Base-by-base conservation (phyloP, 1,139 yeast genomes). In the Kodamaea suecica region DNA sequence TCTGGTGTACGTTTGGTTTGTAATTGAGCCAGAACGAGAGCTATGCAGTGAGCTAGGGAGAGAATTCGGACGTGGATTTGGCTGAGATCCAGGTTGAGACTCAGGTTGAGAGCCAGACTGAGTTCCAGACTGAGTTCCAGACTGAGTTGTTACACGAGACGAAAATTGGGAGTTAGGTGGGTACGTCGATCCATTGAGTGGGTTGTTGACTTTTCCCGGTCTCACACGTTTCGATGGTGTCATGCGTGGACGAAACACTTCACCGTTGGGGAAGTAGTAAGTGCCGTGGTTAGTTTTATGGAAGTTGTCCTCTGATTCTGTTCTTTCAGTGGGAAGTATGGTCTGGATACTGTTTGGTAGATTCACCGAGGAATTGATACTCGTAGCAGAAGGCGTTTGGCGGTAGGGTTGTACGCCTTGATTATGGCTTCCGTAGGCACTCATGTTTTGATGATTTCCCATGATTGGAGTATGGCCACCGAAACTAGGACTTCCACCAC, bases 251-350 rank as follows among this genome's bases (percentile, higher is more conserved):
- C 73, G 55, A 48, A 74, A 75, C 4, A 73, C 63, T 47, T 74
- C 80, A 33, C 80, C 80, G 48, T 75, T 74, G 9, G 80, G 79
- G 46, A 74, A 75, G 42, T 60, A 66, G 47, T 65, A 73, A 34
- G 61, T 52, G 4, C 73, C 72, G 10, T 42, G 43, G 33, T 39
- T 45, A 4, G 48, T 37, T 38, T 51, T 52, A 33, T 50, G 55
- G 36, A 48, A 51, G 28, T 23, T 35, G 26, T 52, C 51, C 21
- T 31, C 38, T 14, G 26, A 7, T 34, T 11, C 35, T n/a, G n/a
- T 13, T 20, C 29, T 27, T 11, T 34, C 26, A 12, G 17, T 19
- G 21, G 21, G 21, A 19, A 19, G 8, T 19, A 6, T 6, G 21
- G 8, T 9, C 21, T 19, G 21, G 21, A 19, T 6, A 19, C 14